Conservation (phyloP, 306 rosid genomes). For the Quercus rubra region DNA sequence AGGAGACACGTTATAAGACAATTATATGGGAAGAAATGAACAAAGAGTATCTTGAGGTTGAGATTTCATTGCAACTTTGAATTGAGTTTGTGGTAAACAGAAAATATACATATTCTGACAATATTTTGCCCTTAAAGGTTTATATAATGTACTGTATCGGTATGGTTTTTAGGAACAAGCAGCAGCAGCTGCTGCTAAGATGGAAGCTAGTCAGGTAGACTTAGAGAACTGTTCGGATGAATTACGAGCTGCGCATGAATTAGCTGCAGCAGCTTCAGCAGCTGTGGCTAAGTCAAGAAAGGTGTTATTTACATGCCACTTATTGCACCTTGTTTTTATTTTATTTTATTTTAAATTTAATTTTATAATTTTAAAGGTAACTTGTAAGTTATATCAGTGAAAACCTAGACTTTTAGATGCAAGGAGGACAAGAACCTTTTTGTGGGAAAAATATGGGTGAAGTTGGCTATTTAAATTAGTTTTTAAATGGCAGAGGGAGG, state of each 20-base stretch:
- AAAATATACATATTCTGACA: not conserved
- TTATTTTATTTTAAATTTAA: not conserved
- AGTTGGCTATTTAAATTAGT: not conserved
- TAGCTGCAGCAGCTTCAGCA: conserved; percentile 35
- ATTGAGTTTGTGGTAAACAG: not conserved
- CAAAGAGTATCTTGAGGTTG: conserved; percentile 72
- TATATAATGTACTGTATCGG: not conserved
- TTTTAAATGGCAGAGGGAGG: not conserved
- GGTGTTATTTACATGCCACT: conserved; percentile 25
- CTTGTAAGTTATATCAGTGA: no score
- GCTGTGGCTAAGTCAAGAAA: conserved; percentile 49
- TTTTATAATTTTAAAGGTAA: not conserved
- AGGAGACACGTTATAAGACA: conserved; percentile 50
- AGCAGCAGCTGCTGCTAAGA: conserved; percentile 44
- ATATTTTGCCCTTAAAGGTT: not conserved
- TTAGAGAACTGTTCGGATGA: conserved; percentile 43
- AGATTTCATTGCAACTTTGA: not conserved
- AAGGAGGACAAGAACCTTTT: no score
- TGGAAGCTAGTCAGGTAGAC: conserved; percentile 42
- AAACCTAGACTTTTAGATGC: no score
- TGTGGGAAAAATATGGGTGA: no score
- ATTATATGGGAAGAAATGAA: conserved; percentile 64
- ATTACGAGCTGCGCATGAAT: conserved; percentile 37
- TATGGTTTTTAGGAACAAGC: conserved; percentile 59
- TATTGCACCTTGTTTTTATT: not conserved